Evolutionary conservation across 805 yeast genomes (phyloP).

Genomic region (Saccharomycopsis oosterbeekiorum): DNA sequence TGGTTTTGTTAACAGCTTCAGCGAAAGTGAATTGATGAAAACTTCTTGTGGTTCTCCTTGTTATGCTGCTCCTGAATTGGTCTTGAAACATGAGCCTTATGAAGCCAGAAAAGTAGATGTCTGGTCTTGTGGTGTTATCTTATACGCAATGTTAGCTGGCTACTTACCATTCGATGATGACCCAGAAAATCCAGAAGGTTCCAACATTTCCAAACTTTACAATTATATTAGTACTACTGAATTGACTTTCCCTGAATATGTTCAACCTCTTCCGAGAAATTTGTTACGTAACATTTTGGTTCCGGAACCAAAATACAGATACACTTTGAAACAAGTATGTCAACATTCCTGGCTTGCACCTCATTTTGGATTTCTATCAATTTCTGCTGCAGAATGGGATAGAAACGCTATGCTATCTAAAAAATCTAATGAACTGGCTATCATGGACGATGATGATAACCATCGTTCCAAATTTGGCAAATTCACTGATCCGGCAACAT

Average conservation of each 20-base stretch:
- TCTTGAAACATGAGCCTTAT: conserved; percentile 67
- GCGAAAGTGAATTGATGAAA: conserved; percentile 67
- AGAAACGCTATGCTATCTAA: conserved; percentile 24
- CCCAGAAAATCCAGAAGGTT: conserved; percentile 92
- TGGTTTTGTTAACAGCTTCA: conserved; percentile 85
- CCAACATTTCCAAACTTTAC: conserved; percentile 82
- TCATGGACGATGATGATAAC: background rate
- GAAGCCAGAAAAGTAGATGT: conserved; percentile 91
- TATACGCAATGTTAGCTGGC: conserved; percentile 95
- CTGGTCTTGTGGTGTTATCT: conserved; percentile 94
- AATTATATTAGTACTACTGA: conserved; percentile 88
- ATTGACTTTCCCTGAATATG: conserved; percentile 89
- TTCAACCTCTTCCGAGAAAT: conserved; percentile 86
- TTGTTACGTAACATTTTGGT: conserved; percentile 74
- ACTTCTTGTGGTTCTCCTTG: conserved; percentile 97
- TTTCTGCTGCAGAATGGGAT: conserved; percentile 91
- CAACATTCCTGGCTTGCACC: conserved; percentile 85
- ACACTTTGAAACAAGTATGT: conserved; percentile 57
- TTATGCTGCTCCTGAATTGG: conserved; percentile 97
- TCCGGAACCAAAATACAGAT: conserved; percentile 73
- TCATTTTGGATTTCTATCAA: conserved; percentile 70
- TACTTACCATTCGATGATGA: conserved; percentile 97
- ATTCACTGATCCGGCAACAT: background rate
- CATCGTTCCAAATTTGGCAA: background rate
- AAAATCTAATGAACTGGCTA: background rate